Base-by-base conservation (phyloP, 768 basidiomycete species). In the Phlebiopsis flavidoalba region DNA sequence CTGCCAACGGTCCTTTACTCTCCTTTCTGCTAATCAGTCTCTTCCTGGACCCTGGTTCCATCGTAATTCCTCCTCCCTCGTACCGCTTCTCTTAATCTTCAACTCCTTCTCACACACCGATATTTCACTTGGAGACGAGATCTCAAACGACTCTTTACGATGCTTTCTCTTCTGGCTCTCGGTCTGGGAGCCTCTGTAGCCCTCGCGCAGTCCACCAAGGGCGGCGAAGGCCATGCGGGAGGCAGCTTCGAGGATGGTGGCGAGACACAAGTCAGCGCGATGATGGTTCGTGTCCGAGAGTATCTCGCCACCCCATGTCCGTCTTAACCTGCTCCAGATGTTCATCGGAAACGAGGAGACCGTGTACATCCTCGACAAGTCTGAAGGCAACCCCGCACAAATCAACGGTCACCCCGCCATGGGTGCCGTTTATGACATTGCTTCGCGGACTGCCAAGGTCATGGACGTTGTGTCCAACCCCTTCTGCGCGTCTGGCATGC, bases 361-460 rank as follows among this genome's bases (percentile, higher is more conserved):
- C 71, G 88, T 95, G 36, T 95, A 95, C 74, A 89, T 95, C 21
- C 75, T 95, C n/a, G 94, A 97, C 78, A 97, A 97, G 76, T 84
- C 87, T 1, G 91, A 94, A 70, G 84, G 83, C 35, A 94, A 95
- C 69, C 78, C 79, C 2, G 81, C 82, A 3, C 74, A 79, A 65
- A 79, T 93, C 62, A 77, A 81, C 60, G 84, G 83, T 1, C 91
- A 91, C 73, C 79, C 91, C 11, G 87, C 88, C 1, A 89, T 87
- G 84, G 91, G 83, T 21, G 71, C 87, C 0, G 84, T 86, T 17
- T 92, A 86, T 84, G 88, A 93, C 71, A 76, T 89, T 49, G 73
- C 76, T 8, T 78, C 85, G 0, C 83, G 83, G 62, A 73, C 78
- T 31, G 81, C 83, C 21, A 78, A 77, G 21, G 71, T 84, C 0